Evolutionary conservation across 805 yeast genomes (phyloP).

Genomic region (Ogataea allantospora): DNA sequence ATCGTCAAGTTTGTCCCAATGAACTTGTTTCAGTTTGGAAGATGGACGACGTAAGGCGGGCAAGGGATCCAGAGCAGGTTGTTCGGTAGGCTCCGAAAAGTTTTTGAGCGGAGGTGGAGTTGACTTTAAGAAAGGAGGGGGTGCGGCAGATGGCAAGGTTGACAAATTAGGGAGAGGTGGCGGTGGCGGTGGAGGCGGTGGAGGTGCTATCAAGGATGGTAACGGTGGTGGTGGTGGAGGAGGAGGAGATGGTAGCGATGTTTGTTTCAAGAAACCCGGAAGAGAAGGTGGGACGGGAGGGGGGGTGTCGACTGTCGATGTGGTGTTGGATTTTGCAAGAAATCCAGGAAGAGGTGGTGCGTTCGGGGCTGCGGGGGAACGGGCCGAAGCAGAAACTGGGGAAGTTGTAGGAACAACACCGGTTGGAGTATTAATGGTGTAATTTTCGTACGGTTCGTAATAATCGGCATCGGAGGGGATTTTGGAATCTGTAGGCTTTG

Average conservation of each 20-base stretch:
- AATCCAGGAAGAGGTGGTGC: conserved; percentile 1
- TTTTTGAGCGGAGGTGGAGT: conserved; percentile 8
- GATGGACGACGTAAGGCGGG: conserved; percentile 23
- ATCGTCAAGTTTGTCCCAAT: conserved; percentile 73
- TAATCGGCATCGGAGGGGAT: not conserved
- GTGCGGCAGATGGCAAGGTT: conserved; percentile 16
- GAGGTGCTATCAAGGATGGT: too few relatives aligned
- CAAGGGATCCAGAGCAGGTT: conserved; percentile 20
- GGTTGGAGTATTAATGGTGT: conserved; percentile 9
- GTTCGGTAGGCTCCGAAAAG: not conserved
- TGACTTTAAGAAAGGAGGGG: conserved; percentile 22
- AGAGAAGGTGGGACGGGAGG: conserved; percentile 32
- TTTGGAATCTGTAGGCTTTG: not conserved
- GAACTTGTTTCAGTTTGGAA: conserved; percentile 67
- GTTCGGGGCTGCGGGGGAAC: not conserved
- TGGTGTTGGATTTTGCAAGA: not conserved
- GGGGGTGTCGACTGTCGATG: not conserved
- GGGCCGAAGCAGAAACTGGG: too few relatives aligned
- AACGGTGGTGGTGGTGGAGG: conserved; percentile 27
- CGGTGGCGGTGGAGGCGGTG: conserved; percentile 18
- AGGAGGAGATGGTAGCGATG: not conserved
- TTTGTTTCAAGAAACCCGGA: conserved; percentile 21
- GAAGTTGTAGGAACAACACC: not conserved
- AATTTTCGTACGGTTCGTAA: conserved; percentile 28
- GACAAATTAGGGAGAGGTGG: conserved; percentile 7